Conservation (phyloP, 73 alveolate species). For the Paramecium biaurelia region DNA sequence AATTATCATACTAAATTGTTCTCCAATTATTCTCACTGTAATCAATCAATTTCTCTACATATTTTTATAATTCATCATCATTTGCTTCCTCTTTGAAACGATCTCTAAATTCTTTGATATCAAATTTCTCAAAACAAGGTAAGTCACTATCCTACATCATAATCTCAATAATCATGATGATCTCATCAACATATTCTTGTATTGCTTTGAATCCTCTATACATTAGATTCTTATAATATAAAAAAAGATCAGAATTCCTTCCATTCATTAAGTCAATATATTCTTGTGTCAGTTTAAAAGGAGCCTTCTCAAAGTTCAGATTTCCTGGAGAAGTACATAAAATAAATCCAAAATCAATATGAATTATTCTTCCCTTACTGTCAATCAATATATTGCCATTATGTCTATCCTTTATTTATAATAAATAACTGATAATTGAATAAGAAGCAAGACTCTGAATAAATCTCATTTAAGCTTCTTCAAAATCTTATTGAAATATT, state of each 20-base stretch:
- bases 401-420: constrained; percentile 96
- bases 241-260: constrained; percentile 43
- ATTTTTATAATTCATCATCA: constrained; percentile 23
- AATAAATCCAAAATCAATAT: constrained; percentile 98
- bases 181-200: constrained; percentile 33
- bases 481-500: constrained; percentile 67
- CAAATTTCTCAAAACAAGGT: constrained; percentile 62
- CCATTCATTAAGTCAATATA: constrained; percentile 57
- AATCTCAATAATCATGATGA: constrained; percentile 24
- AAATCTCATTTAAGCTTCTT: constrained; percentile 36
- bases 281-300: constrained; percentile 94
- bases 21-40: constrained; percentile 65
- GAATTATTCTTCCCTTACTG: constrained; percentile 94
- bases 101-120: constrained; percentile 51
- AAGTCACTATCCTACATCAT: constrained; percentile 53
- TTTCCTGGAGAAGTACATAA: constrained; percentile 95
- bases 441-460: constrained; percentile 59
- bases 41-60: constrained; percentile 44
- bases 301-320: constrained; percentile 93
- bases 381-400: constrained; percentile 98
- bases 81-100: constrained; percentile 46
- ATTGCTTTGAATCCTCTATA: constrained; percentile 52
- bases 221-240: constrained; percentile 9
- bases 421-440: constrained; percentile 86
- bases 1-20: constrained; percentile 61